phyloP scores from a whole-genome alignment of 2,329 filamentous ascomycete species.

The Talaromyces sp. region DNA sequence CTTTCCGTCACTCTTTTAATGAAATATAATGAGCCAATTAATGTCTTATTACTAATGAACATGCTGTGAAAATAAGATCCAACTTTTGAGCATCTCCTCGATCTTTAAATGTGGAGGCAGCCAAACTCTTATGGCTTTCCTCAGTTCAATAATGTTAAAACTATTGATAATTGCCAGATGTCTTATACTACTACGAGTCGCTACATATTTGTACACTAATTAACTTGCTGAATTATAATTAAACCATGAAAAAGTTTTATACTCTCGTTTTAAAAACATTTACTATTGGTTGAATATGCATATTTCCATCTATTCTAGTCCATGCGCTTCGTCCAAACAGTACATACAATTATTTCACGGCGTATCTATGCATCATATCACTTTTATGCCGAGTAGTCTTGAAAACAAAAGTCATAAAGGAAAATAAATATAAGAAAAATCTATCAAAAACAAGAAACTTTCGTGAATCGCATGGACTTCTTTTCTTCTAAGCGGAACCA shows the following conservation, averaged over 20 bases:
- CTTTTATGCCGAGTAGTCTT: neutral
- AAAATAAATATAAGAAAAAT: neutral
- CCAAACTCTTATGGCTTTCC: neutral
- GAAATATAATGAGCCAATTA: neutral
- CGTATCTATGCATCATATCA: neutral
- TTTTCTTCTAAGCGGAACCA: conserved; percentile 22
- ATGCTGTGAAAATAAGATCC: neutral
- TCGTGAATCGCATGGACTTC: neutral
- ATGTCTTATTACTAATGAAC: neutral
- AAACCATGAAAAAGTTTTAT: neutral
- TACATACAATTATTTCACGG: neutral
- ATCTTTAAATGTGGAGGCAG: neutral
- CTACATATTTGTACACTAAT: neutral
- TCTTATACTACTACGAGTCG: neutral
- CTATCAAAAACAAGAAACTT: neutral
- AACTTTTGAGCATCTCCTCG: neutral
- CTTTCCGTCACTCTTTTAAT: neutral
- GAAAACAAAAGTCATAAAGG: neutral
- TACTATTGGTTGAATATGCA: neutral
- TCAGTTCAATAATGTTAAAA: neutral
- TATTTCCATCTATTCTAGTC: conserved; percentile 1
- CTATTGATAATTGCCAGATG: neutral
- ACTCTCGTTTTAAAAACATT: neutral
- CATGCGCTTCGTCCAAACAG: neutral
- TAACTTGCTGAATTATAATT: neutral